Percentiles rank a stretch among this genome's conserved stretches.
Conservation (phyloP, 805 yeast species). For the Phaffomyces antillensis region DNA sequence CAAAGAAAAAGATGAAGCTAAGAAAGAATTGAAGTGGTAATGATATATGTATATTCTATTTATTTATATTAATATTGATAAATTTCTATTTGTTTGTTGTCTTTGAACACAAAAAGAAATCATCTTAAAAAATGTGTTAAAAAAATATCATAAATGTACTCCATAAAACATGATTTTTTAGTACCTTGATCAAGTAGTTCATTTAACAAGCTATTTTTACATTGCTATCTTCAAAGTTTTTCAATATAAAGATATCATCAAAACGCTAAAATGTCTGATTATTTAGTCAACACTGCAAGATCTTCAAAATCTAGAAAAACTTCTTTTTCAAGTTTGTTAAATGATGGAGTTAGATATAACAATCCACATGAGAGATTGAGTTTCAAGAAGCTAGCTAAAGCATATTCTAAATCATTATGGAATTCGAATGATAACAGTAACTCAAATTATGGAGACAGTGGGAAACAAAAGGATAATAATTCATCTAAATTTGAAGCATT, state of each 20-base stretch:
- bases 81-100: no score
- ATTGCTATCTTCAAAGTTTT: neutral
- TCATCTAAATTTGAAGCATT: slow-evolving; percentile 10
- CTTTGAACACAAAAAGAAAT: neutral
- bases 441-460: neutral
- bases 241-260: no score
- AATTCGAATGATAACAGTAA: slow-evolving; percentile 1
- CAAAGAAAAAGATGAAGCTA: slow-evolving; percentile 12
- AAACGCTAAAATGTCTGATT: neutral
- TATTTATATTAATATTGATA: neutral
- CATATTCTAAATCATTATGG: slow-evolving; percentile 4
- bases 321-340: slow-evolving; percentile 11
- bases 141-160: no score
- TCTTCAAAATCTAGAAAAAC: slow-evolving; percentile 14
- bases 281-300: slow-evolving; percentile 5
- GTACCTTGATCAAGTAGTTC: no score
- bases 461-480: neutral
- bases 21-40: slow-evolving; percentile 5
- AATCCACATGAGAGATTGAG: slow-evolving; percentile 9
- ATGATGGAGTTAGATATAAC: slow-evolving; percentile 1
- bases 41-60: neutral
- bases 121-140: no score
- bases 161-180: no score
- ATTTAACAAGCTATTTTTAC: neutral
- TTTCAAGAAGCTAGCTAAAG: slow-evolving; percentile 13